phyloP scores from a whole-genome alignment of 2,329 filamentous ascomycete species.

The Intubia oerlemansii region DNA sequence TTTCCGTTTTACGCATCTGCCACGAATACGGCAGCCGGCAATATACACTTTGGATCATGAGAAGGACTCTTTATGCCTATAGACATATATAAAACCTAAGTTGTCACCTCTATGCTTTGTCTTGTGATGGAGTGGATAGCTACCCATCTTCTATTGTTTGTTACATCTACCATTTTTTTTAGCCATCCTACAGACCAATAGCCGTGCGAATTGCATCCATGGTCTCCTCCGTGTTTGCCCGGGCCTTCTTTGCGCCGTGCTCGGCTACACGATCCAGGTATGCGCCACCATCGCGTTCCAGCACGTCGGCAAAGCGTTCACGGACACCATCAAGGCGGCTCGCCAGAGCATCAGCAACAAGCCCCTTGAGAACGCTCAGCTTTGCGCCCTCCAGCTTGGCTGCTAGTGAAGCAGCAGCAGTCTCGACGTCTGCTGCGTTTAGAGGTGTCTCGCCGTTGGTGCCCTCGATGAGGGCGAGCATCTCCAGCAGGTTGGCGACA shows the following conservation, averaged over 20 bases:
- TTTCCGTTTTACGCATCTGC: no score
- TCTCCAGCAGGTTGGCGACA: conserved; percentile 67
- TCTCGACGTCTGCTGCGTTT: conserved; percentile 4
- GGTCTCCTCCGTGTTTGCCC: conserved; percentile 33
- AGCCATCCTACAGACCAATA: conserved; percentile 21
- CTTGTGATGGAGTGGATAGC: no score
- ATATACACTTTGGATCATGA: no score
- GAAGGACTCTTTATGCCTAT: no score
- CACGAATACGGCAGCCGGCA: no score
- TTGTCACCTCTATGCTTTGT: no score
- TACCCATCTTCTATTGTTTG: no score
- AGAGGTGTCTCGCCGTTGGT: no score
- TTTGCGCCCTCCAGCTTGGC: conserved; percentile 15
- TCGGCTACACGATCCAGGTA: conserved; percentile 30
- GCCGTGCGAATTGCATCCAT: conserved; percentile 31
- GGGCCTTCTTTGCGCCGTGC: conserved; percentile 39
- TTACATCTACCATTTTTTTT: no score
- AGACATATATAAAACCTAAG: no score
- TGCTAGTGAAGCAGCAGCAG: conserved; percentile 3
- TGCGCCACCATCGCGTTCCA: conserved; percentile 13
- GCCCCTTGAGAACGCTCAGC: conserved; percentile 40
- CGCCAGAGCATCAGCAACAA: conserved; percentile 36
- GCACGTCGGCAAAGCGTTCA: conserved; percentile 30
- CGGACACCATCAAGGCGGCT: conserved; percentile 30
- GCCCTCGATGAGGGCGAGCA: conserved; percentile 48